Percentiles rank a stretch among this genome's conserved stretches.
Conservation (phyloP, 2,329 filamentous ascomycete species). For the Colletotrichum kahawae region DNA sequence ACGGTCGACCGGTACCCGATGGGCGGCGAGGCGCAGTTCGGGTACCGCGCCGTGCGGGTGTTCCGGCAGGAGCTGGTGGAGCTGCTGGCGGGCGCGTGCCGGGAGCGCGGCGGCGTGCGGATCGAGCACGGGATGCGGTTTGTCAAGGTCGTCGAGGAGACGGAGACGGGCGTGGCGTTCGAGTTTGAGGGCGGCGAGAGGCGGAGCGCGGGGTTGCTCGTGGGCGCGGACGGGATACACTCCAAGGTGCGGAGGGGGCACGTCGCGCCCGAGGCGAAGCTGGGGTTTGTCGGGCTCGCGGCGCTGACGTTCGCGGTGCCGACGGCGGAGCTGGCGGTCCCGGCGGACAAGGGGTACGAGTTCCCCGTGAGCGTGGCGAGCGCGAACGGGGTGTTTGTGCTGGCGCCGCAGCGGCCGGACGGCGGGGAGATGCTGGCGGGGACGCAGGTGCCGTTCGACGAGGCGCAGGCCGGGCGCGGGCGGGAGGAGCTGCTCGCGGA, state of each 20-base stretch:
- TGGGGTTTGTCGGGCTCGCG: conserved; percentile 54
- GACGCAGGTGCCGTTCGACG: conserved; percentile 40
- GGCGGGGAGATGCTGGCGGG: conserved; percentile 44
- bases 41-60: conserved; percentile 58
- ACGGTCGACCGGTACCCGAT: conserved; percentile 50
- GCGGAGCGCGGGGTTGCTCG: conserved; percentile 45
- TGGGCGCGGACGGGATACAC: conserved; percentile 67
- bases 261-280: conserved; percentile 51
- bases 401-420: conserved; percentile 49
- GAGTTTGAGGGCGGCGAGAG: conserved; percentile 51
- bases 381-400: conserved; percentile 51
- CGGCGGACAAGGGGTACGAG: conserved; percentile 33
- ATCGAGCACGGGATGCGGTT: conserved; percentile 56
- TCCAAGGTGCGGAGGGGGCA: conserved; percentile 54
- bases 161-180: conserved; percentile 44
- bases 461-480: conserved; percentile 39
- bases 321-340: conserved; percentile 38
- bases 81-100: conserved; percentile 38
- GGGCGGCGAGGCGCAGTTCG: conserved; percentile 50
- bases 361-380: conserved; percentile 49
- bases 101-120: conserved; percentile 35
- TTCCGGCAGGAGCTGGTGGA: conserved; percentile 54
- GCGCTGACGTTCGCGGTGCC: conserved; percentile 41
- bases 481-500: conserved; percentile 47
- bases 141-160: conserved; percentile 43